phyloP scores from a whole-genome alignment of 2,329 filamentous ascomycete genomes.

The Huntiella abstrusa region DNA sequence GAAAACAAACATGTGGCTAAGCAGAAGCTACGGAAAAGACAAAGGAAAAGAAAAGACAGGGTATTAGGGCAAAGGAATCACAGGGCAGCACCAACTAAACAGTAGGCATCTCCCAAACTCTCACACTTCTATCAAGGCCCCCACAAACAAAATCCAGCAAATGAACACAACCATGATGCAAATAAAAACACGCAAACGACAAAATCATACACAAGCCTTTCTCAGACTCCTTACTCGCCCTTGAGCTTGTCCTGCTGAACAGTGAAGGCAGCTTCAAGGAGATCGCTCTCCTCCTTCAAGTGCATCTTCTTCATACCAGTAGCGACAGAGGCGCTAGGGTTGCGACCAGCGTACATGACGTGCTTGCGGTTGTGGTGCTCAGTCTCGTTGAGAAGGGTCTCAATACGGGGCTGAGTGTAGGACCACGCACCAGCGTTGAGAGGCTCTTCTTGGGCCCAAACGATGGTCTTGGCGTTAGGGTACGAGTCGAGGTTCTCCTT shows the following conservation, averaged over 20 bases:
- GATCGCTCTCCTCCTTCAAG: conserved; percentile 77
- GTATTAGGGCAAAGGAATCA: background rate
- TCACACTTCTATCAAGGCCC: background rate
- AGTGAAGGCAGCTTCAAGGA: conserved; percentile 47
- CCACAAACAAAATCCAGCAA: background rate
- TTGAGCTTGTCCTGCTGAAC: conserved; percentile 52
- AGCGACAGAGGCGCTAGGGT: conserved; percentile 83
- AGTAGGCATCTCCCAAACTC: background rate
- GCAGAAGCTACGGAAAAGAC: conserved; percentile 1
- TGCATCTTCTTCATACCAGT: conserved; percentile 81
- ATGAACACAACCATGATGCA: background rate
- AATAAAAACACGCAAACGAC: background rate
- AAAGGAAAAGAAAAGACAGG: conserved; percentile 6
- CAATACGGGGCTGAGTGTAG: conserved; percentile 91
- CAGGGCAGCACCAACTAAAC: background rate
- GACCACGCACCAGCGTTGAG: conserved; percentile 94
- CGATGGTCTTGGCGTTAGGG: conserved; percentile 91
- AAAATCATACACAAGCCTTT: background rate
- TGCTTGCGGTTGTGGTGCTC: conserved; percentile 84
- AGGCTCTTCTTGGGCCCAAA: conserved; percentile 95
- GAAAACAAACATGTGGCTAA: too few species aligned
- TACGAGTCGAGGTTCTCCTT: conserved; percentile 94
- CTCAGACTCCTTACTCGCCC: conserved; percentile 31
- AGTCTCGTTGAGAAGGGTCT: conserved; percentile 88
- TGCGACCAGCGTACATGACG: conserved; percentile 90